Evolutionary conservation across 2,329 filamentous ascomycete genomes (phyloP).

Genomic region (Mariannaea sp.): DNA sequence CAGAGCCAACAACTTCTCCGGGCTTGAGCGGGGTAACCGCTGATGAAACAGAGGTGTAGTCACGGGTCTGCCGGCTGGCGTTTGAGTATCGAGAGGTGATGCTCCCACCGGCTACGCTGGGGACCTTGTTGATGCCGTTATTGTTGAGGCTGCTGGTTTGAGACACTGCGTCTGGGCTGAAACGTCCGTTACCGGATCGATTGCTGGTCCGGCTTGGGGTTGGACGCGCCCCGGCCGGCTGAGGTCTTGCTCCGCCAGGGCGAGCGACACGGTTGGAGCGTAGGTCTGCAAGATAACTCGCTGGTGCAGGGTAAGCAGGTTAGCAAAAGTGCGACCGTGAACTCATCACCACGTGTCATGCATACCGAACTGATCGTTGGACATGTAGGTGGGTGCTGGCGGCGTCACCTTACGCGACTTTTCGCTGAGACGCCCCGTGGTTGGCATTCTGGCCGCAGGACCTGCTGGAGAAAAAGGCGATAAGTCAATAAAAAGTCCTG

Average conservation of each 20-base stretch:
- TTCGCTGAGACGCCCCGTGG: conserved; percentile 42
- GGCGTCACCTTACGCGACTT: conserved; percentile 61
- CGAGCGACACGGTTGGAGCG: conserved; percentile 69
- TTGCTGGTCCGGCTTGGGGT: conserved; percentile 41
- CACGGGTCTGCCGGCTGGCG: conserved; percentile 50
- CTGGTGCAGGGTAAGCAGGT: conserved; percentile 48
- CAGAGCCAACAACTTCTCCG: conserved; percentile 65
- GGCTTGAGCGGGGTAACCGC: conserved; percentile 55
- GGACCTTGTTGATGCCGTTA: conserved; percentile 45
- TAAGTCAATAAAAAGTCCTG: conserved; percentile 27
- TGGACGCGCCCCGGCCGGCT: conserved; percentile 48
- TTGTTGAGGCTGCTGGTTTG: conserved; percentile 38
- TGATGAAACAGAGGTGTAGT: conserved; percentile 55
- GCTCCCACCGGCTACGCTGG: conserved; percentile 52
- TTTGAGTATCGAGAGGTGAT: conserved; percentile 57
- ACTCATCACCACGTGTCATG: conserved; percentile 24
- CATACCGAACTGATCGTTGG: conserved; percentile 68
- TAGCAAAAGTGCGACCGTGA: conserved; percentile 26
- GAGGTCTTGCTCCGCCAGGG: conserved; percentile 73
- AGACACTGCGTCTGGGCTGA: conserved; percentile 41
- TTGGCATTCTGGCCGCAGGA: conserved; percentile 36
- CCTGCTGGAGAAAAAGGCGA: conserved; percentile 18
- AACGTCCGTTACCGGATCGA: conserved; percentile 37
- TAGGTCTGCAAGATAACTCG: conserved; percentile 71
- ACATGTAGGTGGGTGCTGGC: conserved; percentile 68